These are phyloP conservation scores for Dimargaris xerosporica DNA, from an alignment of 192 early-diverging fungal species.

Conservation along the genomic window DNA sequence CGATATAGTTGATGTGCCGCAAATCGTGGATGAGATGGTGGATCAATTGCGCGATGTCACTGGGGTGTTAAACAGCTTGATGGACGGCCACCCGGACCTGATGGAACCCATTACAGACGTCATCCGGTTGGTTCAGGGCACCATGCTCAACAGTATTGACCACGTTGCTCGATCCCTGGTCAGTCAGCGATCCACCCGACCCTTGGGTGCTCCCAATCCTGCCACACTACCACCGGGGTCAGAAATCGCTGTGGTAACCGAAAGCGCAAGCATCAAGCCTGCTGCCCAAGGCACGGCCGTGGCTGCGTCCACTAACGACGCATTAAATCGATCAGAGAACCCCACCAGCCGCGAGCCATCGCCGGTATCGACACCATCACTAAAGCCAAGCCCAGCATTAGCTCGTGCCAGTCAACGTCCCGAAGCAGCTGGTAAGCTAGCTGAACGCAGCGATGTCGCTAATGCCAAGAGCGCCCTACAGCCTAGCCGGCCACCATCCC, in stretches of 20 bases:
- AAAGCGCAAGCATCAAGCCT: not conserved
- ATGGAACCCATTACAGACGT: not conserved
- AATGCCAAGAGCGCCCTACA: no score
- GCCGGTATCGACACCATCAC: not conserved
- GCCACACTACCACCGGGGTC: not conserved
- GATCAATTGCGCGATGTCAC: conserved; percentile 8
- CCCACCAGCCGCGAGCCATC: not conserved
- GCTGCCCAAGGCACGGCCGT: not conserved
- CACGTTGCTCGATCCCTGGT: conserved; percentile 2
- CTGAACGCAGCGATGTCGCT: no score
- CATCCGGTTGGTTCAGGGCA: conserved; percentile 3
- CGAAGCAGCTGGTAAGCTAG: no score
- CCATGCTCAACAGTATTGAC: conserved; percentile 9
- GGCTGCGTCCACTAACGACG: not conserved
- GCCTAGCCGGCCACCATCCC: no score
- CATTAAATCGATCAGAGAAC: not conserved
- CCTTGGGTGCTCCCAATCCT: no score
- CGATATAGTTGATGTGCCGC: not conserved
- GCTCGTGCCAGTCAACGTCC: no score
- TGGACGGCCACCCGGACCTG: not conserved
- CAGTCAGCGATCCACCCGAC: not conserved
- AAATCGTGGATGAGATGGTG: conserved; percentile 6
- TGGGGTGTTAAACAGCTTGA: not conserved
- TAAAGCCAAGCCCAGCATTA: no score
- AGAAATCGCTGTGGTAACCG: no score